Conservation (phyloP, 768 basidiomycete species). For the Hypholoma fasciculare region DNA sequence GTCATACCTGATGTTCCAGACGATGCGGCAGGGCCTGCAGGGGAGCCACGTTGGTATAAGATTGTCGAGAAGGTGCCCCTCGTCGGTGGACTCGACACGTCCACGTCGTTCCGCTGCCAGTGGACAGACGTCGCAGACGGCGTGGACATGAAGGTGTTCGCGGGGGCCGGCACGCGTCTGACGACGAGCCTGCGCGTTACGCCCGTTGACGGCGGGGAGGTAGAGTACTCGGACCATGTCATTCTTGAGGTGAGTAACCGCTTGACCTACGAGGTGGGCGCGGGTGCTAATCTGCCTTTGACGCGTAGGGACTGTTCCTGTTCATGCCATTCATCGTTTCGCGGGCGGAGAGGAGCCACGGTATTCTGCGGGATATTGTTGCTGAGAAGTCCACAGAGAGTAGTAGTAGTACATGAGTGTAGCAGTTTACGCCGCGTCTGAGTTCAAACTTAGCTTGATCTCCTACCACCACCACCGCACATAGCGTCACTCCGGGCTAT, state of each 20-base stretch:
- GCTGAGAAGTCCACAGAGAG: constrained; percentile 9
- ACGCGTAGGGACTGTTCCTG: constrained; percentile 29
- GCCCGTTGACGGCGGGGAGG: constrained; percentile 20
- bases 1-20: constrained; percentile 21
- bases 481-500: background rate
- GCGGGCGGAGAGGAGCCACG: constrained; percentile 30
- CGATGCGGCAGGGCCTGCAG: constrained; percentile 8
- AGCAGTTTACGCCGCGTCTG: background rate
- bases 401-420: background rate
- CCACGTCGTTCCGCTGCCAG: constrained; percentile 23
- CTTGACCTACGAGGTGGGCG: background rate
- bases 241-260: background rate
- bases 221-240: constrained; percentile 27
- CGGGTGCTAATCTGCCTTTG: background rate
- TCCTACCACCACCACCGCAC: background rate
- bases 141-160: constrained; percentile 16
- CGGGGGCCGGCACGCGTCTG: constrained; percentile 17
- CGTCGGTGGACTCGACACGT: constrained; percentile 22
- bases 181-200: constrained; percentile 13
- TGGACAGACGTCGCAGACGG: constrained; percentile 17
- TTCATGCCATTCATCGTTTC: constrained; percentile 33
- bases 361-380: constrained; percentile 24
- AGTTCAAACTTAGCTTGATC: background rate
- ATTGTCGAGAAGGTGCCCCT: constrained; percentile 28
- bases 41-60: constrained; percentile 21